A percentile compares a stretch with the other conserved stretches of the same genome.
phyloP scores from a whole-genome alignment of 768 basidiomycete genomes.

The Pholiota molesta region DNA sequence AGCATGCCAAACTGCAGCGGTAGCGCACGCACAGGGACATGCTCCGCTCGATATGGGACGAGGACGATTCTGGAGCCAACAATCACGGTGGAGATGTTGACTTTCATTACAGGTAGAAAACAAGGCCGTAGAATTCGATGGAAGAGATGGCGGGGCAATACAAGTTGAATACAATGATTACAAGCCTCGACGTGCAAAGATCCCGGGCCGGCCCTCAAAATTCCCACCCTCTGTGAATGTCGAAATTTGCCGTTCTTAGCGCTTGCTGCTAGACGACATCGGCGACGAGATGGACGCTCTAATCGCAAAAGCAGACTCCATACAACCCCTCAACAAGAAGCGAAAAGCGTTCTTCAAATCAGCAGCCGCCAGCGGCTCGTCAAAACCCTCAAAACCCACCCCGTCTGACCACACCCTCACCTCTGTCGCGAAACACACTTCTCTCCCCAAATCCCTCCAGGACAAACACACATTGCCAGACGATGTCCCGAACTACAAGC shows the following conservation, averaged over 20 bases:
- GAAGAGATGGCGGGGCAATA: too few species aligned
- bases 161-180: too few species aligned
- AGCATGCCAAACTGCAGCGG: too few species aligned
- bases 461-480: constrained; percentile 48
- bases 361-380: constrained; percentile 19
- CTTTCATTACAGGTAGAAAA: constrained; percentile 49
- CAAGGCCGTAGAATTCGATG: too few species aligned
- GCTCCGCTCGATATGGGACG: constrained; percentile 74
- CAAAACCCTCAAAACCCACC: constrained; percentile 25
- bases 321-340: constrained; percentile 50
- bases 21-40: constrained; percentile 42
- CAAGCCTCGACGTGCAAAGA: too few species aligned
- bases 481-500: constrained; percentile 50
- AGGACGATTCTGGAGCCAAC: constrained; percentile 70
- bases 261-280: neutral
- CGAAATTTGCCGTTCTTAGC: constrained; percentile 5
- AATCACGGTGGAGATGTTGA: constrained; percentile 68
- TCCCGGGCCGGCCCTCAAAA: neutral
- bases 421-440: constrained; percentile 60
- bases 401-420: constrained; percentile 56
- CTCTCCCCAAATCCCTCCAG: constrained; percentile 71
- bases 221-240: neutral
- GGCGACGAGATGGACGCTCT: constrained; percentile 65
- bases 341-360: constrained; percentile 33
- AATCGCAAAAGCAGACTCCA: constrained; percentile 68